Percentiles rank a stretch among this genome's conserved stretches.
Conservation (phyloP, 208 protist species). For the Crithidia fasciculata region DNA sequence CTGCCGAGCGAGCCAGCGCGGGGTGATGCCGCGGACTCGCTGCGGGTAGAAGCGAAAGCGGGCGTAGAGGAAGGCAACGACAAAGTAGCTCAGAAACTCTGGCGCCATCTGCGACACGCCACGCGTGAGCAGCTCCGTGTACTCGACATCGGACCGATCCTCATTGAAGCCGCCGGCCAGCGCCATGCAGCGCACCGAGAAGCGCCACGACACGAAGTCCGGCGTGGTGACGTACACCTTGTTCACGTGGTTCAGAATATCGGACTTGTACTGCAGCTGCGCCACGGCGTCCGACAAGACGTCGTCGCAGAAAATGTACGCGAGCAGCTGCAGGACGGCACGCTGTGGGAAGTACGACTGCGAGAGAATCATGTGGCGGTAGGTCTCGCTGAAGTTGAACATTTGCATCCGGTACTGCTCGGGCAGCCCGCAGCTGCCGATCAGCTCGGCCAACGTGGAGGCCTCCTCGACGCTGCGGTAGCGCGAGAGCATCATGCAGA, state of each 20-base stretch:
- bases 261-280: slow-evolving; percentile 90
- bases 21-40: slow-evolving; percentile 78
- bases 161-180: slow-evolving; percentile 89
- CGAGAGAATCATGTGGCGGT: slow-evolving; percentile 89
- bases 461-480: slow-evolving; percentile 75
- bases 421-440: slow-evolving; percentile 80
- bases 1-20: slow-evolving; percentile 79
- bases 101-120: slow-evolving; percentile 70
- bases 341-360: slow-evolving; percentile 87
- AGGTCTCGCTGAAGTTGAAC: slow-evolving; percentile 91
- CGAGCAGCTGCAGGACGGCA: slow-evolving; percentile 74
- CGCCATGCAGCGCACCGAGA: slow-evolving; percentile 89
- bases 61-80: slow-evolving; percentile 79
- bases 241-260: slow-evolving; percentile 90
- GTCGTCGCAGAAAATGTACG: slow-evolving; percentile 91
- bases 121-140: slow-evolving; percentile 78
- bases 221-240: slow-evolving; percentile 84
- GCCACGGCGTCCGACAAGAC: slow-evolving; percentile 83
- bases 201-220: slow-evolving; percentile 90
- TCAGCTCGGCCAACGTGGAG: slow-evolving; percentile 79
- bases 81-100: slow-evolving; percentile 86
- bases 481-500: slow-evolving; percentile 86
- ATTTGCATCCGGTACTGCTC: slow-evolving; percentile 86
- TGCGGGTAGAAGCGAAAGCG: slow-evolving; percentile 81
- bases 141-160: slow-evolving; percentile 85